phyloP scores from a whole-genome alignment of 805 yeast species.

The Kockiozyma suomiensis region DNA sequence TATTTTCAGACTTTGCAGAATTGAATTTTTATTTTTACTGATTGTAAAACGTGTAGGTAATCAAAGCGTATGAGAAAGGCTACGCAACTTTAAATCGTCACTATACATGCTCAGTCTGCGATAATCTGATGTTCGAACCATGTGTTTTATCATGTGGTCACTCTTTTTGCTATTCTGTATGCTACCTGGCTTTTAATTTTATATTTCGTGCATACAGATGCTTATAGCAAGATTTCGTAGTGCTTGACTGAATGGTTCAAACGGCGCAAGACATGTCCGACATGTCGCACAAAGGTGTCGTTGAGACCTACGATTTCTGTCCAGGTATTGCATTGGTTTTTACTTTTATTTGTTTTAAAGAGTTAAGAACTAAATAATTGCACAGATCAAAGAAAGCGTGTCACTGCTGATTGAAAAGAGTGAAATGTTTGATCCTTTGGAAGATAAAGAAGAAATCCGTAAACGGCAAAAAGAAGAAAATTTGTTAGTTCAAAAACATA shows the following conservation, averaged over 20 bases:
- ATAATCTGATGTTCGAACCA: conserved; percentile 32
- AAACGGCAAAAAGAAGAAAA: conserved; percentile 11
- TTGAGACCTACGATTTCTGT: conserved; percentile 22
- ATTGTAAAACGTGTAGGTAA: conserved; percentile 5
- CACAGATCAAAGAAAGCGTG: conserved; percentile 19
- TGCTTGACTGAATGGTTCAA: conserved; percentile 30
- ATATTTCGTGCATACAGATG: neutral
- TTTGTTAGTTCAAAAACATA: conserved; percentile 31
- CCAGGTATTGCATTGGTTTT: conserved; percentile 14
- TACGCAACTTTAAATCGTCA: conserved; percentile 1
- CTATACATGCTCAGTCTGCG: conserved; percentile 26
- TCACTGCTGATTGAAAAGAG: conserved; percentile 8
- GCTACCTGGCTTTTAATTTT: neutral
- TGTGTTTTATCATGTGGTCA: conserved; percentile 34
- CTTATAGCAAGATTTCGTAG: conserved; percentile 6
- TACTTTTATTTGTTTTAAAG: neutral
- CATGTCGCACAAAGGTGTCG: conserved; percentile 17
- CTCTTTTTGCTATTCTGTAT: conserved; percentile 32
- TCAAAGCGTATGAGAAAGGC: conserved; percentile 9
- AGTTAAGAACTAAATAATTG: neutral
- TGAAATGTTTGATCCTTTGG: conserved; percentile 14
- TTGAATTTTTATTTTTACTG: neutral
- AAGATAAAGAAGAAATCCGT: conserved; percentile 6
- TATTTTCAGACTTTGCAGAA: neutral
- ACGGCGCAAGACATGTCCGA: conserved; percentile 25